Conservation (phyloP, 306 rosid genomes). For the Malus sylvestris region DNA sequence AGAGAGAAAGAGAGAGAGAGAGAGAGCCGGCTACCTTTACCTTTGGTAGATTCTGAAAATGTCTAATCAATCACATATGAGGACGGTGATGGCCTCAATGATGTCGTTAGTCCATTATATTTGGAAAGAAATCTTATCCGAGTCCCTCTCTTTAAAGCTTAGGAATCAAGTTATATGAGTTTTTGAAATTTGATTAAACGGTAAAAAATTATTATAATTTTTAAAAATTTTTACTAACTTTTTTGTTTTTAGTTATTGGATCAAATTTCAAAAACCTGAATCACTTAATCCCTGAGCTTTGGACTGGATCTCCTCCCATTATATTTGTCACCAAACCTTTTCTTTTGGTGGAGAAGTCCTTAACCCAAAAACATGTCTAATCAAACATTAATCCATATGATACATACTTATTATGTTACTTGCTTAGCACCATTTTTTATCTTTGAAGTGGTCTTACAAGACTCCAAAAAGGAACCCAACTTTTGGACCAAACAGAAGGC, state of each 20-base stretch:
- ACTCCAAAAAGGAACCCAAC: slow-evolving; percentile 19
- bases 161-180: rapidly evolving
- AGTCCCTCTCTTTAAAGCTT: rapidly evolving
- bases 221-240: rapidly evolving
- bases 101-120: slow-evolving; percentile 28
- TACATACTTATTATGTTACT: background rate
- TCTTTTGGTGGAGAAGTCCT: background rate
- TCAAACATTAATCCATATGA: slow-evolving; percentile 24
- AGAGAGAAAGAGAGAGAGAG: slow-evolving; percentile 16
- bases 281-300: too few species aligned
- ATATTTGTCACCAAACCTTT: background rate
- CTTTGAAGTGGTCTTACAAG: slow-evolving; percentile 7
- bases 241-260: rapidly evolving
- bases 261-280: rapidly evolving
- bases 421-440: background rate
- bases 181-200: too few species aligned
- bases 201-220: too few species aligned
- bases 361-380: slow-evolving; percentile 21
- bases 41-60: slow-evolving; percentile 46
- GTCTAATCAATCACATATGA: slow-evolving; percentile 46
- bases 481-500: slow-evolving; percentile 43
- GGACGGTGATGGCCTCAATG: slow-evolving; percentile 42
- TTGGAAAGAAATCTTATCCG: rapidly evolving
- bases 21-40: slow-evolving; percentile 13
- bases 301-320: too few species aligned